These are phyloP conservation scores for Parafenestella ontariensis DNA, from an alignment of 2,329 filamentous ascomycete genomes.

Conservation along the genomic window DNA sequence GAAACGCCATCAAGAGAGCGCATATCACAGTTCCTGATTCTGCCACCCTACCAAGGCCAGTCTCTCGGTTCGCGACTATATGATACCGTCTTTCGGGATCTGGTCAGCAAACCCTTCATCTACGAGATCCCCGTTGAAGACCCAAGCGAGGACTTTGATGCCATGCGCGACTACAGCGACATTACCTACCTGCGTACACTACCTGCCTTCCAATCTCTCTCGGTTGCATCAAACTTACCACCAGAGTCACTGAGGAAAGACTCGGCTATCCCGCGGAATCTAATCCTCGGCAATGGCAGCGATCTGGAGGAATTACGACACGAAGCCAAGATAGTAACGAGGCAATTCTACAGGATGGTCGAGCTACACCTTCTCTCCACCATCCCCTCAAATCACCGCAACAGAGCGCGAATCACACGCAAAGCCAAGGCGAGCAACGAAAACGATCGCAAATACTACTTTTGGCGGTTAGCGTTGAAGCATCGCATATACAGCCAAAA, in stretches of 20 bases:
- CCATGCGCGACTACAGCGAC: conserved; percentile 78
- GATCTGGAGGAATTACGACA: conserved; percentile 64
- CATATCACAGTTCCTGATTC: conserved; percentile 91
- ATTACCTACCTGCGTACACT: conserved; percentile 67
- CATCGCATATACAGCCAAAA: conserved; percentile 79
- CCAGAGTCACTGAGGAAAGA: conserved; percentile 61
- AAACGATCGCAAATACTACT: conserved; percentile 68
- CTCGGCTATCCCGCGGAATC: conserved; percentile 56
- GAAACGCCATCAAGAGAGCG: conserved; percentile 78
- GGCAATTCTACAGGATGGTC: conserved; percentile 77
- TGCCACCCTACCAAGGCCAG: conserved; percentile 83
- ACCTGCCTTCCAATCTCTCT: conserved; percentile 64
- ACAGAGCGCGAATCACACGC: conserved; percentile 54
- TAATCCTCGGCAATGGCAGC: conserved; percentile 65
- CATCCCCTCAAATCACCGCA: conserved; percentile 59
- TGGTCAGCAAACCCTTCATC: conserved; percentile 71
- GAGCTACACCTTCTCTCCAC: conserved; percentile 75
- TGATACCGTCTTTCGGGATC: conserved; percentile 75
- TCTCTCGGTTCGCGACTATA: conserved; percentile 85
- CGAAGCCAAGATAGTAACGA: conserved; percentile 72
- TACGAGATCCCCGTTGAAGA: conserved; percentile 92
- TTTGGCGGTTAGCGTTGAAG: conserved; percentile 80
- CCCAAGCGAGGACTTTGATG: conserved; percentile 85
- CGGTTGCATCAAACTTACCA: conserved; percentile 57
- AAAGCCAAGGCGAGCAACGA: conserved; percentile 58